Evolutionary conservation across 176 grass and related monocot species (phyloP).

Genomic region (Avena atlantica): DNA sequence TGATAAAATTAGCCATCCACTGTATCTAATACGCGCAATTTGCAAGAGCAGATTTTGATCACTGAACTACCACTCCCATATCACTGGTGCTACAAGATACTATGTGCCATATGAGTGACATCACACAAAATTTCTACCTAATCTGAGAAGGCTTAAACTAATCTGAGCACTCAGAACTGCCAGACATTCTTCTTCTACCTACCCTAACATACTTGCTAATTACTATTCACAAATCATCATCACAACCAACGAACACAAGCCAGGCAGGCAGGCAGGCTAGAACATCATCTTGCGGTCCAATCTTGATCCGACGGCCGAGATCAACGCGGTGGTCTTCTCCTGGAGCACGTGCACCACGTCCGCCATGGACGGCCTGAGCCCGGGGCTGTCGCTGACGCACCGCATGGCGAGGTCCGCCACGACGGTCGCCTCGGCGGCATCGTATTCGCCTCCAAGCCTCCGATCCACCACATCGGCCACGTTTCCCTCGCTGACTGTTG

Average conservation of each 20-base stretch:
- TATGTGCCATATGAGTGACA: constrained; percentile 23
- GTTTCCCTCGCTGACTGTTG: constrained; percentile 21
- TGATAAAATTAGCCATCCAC: constrained; percentile 21
- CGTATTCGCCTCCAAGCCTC: constrained; percentile 42
- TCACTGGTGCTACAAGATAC: constrained; percentile 17
- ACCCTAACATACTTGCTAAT: constrained; percentile 31
- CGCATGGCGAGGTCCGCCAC: constrained; percentile 56
- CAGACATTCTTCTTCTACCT: constrained; percentile 23
- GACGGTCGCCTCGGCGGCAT: constrained; percentile 43
- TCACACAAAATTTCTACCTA: constrained; percentile 49
- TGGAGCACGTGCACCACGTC: constrained; percentile 65
- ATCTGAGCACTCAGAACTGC: neutral
- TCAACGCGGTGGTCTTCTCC: constrained; percentile 49
- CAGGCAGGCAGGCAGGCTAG: no score
- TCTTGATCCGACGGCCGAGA: constrained; percentile 34
- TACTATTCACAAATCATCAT: constrained; percentile 40
- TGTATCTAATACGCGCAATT: constrained; percentile 34
- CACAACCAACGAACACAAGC: neutral
- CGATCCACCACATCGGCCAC: constrained; percentile 45
- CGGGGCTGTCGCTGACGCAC: constrained; percentile 67
- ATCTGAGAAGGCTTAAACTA: constrained; percentile 27
- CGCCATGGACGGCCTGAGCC: constrained; percentile 74
- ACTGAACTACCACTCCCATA: neutral
- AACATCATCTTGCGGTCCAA: constrained; percentile 41
- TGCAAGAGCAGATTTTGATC: constrained; percentile 24